These are phyloP conservation scores for Suillus occidentalis DNA, from an alignment of 768 basidiomycete species.

Conservation along the genomic window DNA sequence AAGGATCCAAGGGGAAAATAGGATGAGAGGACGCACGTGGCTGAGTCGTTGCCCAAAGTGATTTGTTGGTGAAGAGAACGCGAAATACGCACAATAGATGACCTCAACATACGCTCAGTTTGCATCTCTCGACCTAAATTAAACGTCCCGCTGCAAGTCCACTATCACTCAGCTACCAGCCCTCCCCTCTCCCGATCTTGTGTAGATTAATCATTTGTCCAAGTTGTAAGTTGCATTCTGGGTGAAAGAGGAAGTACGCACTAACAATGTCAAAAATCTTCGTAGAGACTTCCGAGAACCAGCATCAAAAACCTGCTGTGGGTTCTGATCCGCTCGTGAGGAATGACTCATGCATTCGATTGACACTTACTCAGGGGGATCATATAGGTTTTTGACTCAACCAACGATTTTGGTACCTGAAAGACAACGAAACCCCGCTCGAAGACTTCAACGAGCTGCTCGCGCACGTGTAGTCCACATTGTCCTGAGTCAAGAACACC, in stretches of 20 bases:
- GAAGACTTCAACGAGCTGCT: neutral
- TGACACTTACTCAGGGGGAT: neutral
- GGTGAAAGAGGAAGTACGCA: neutral
- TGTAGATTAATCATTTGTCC: neutral
- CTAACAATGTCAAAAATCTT: neutral
- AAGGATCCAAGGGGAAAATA: neutral
- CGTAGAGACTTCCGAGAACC: neutral
- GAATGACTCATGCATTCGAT: neutral
- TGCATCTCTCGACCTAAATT: neutral
- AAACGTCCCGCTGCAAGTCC: neutral
- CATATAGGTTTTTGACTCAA: neutral
- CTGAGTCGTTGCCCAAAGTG: neutral
- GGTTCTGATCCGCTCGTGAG: neutral
- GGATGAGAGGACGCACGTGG: neutral
- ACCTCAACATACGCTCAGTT: neutral
- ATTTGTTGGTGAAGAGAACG: neutral
- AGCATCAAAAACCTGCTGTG: neutral
- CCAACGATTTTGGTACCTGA: neutral
- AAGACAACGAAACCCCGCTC: neutral
- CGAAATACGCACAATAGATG: neutral
- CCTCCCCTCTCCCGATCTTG: neutral
- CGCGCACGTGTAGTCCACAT: neutral
- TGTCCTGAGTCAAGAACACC: neutral
- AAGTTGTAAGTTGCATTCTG: neutral
- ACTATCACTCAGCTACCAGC: neutral